These are phyloP conservation scores for Neopestalotiopsis clavispora DNA, from an alignment of 2,329 filamentous ascomycete species.

Conservation along the genomic window DNA sequence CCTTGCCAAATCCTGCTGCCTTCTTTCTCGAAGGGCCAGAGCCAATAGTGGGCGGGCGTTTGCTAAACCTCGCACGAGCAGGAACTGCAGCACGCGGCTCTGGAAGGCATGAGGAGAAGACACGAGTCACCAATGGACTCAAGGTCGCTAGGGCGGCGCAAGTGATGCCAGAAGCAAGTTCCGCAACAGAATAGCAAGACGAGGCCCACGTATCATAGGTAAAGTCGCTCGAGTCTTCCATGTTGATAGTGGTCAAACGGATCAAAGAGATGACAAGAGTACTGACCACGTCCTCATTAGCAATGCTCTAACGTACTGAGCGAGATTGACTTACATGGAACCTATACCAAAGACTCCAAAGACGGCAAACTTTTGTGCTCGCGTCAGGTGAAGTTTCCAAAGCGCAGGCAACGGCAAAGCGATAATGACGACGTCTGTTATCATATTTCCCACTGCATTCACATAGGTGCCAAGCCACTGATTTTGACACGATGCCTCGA, in stretches of 20 bases:
- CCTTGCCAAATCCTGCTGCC: background rate
- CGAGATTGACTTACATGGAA: slow-evolving; percentile 1
- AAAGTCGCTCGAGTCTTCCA: slow-evolving; percentile 12
- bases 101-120: slow-evolving; percentile 10
- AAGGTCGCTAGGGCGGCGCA: slow-evolving; percentile 20
- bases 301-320: background rate
- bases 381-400: slow-evolving; percentile 20
- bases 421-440: slow-evolving; percentile 20
- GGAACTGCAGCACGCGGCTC: background rate
- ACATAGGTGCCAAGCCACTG: slow-evolving; percentile 17
- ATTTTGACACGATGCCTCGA: slow-evolving; percentile 17
- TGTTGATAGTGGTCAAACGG: slow-evolving; percentile 18
- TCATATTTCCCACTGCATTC: slow-evolving; percentile 19
- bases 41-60: slow-evolving; percentile 1
- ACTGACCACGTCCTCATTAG: background rate
- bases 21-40: slow-evolving; percentile 1
- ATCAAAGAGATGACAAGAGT: slow-evolving; percentile 20
- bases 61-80: background rate
- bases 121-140: slow-evolving; percentile 17
- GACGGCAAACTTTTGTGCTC: slow-evolving; percentile 19
- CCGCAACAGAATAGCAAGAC: slow-evolving; percentile 21
- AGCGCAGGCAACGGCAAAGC: slow-evolving; percentile 18
- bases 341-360: slow-evolving; percentile 20
- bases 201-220: slow-evolving; percentile 18
- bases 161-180: slow-evolving; percentile 20